Percentiles rank a stretch among this genome's conserved stretches.
These are phyloP conservation scores for Thraustochytrium striatum DNA, from an alignment of 352 stramenopile species.

Conservation along the genomic window DNA sequence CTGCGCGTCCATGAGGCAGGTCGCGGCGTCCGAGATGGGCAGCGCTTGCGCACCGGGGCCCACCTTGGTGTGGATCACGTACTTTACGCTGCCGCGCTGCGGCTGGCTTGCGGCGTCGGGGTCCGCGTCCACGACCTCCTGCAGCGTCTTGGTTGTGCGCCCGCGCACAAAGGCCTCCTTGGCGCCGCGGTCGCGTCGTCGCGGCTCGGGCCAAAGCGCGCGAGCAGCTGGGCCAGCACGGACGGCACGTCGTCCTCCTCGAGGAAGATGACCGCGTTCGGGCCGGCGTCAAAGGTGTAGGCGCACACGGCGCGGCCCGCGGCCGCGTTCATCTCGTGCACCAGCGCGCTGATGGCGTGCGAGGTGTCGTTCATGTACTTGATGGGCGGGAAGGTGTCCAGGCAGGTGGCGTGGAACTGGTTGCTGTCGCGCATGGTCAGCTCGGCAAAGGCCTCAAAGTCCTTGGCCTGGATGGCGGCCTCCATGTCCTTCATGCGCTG, in stretches of 20 bases:
- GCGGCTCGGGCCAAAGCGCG: conserved; percentile 6
- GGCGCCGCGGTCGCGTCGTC: too few relatives aligned
- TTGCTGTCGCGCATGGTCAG: conserved; percentile 98
- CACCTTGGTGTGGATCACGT: conserved; percentile 44
- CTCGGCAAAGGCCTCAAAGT: conserved; percentile 90
- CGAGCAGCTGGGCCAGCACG: conserved; percentile 62
- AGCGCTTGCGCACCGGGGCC: conserved; percentile 5
- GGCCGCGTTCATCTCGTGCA: conserved; percentile 89
- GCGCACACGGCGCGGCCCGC: conserved; percentile 62
- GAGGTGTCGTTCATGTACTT: conserved; percentile 96
- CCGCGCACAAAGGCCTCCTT: conserved; percentile 22
- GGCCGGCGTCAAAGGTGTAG: conserved; percentile 98
- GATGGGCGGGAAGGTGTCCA: conserved; percentile 95
- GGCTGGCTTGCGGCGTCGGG: too few relatives aligned
- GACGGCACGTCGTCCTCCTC: conserved; percentile 66
- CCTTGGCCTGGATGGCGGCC: conserved; percentile 72
- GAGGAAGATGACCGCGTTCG: conserved; percentile 85
- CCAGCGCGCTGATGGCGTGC: conserved; percentile 68
- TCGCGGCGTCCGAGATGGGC: too few relatives aligned
- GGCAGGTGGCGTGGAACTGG: conserved; percentile 95
- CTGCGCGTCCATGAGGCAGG: too few relatives aligned
- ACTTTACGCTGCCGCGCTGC: conserved; percentile 33
- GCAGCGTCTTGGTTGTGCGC: background rate
- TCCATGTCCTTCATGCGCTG: conserved; percentile 79
- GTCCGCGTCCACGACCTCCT: background rate